Evolutionary conservation across 345 rosid genomes (phyloP).

Genomic region (Cardiospermum halicacabum): DNA sequence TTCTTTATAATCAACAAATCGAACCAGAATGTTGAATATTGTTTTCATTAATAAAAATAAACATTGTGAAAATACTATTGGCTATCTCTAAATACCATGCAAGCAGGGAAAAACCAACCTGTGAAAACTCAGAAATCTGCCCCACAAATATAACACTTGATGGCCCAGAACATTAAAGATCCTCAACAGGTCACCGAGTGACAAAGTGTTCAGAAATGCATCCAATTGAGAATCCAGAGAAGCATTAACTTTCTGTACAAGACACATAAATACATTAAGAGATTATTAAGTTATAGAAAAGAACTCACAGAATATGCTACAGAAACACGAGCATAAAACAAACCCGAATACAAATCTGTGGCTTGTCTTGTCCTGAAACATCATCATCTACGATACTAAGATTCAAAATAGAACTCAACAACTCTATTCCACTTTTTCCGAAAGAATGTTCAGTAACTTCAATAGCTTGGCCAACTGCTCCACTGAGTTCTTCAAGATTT

Average conservation of each 20-base stretch:
- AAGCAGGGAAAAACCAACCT: constrained; percentile 41
- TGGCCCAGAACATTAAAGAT: constrained; percentile 54
- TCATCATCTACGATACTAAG: constrained; percentile 29
- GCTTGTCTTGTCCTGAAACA: constrained; percentile 54
- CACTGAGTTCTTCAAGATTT: constrained; percentile 64
- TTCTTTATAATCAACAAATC: not conserved
- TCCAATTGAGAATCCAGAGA: constrained; percentile 35
- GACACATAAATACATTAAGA: constrained; percentile 17
- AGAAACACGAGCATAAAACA: constrained; percentile 32
- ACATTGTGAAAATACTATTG: not conserved
- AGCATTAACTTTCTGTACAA: constrained; percentile 45
- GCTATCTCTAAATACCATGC: not conserved
- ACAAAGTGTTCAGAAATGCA: constrained; percentile 33
- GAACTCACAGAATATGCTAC: constrained; percentile 7
- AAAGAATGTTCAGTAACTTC: constrained; percentile 55
- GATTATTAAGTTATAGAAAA: constrained; percentile 5
- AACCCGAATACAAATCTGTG: constrained; percentile 76
- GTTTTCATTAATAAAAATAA: not conserved
- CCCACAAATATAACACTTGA: constrained; percentile 74
- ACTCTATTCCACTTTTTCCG: constrained; percentile 39
- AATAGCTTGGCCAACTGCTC: constrained; percentile 40
- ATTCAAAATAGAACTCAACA: constrained; percentile 35
- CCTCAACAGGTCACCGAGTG: constrained; percentile 47
- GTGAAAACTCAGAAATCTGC: constrained; percentile 73
- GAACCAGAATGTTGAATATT: not conserved